Conservation (phyloP, 2,329 filamentous ascomycete species). For the Cytospora piceae region DNA sequence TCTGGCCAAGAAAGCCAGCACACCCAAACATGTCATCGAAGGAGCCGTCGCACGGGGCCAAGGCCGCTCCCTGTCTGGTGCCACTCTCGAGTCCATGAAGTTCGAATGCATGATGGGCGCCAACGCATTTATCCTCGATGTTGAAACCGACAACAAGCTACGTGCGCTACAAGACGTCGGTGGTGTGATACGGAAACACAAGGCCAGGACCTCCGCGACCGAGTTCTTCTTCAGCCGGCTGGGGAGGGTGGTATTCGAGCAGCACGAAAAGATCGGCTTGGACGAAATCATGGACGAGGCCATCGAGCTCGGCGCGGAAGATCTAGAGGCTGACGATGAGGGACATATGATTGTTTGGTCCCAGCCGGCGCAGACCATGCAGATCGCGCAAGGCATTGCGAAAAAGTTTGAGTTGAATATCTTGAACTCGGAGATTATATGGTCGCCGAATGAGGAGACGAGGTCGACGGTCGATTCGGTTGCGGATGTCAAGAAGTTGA, state of each 20-base stretch:
- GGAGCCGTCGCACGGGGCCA: constrained; percentile 86
- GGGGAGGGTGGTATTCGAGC: constrained; percentile 73
- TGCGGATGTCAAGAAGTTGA: constrained; percentile 59
- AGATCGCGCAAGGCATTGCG: constrained; percentile 66
- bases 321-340: constrained; percentile 70
- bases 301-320: constrained; percentile 81
- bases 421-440: constrained; percentile 78
- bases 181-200: constrained; percentile 69
- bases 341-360: constrained; percentile 73
- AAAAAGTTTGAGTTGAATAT: constrained; percentile 68
- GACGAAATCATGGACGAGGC: constrained; percentile 79
- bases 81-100: constrained; percentile 74
- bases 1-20: constrained; percentile 80
- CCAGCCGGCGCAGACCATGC: constrained; percentile 65
- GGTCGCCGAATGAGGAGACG: constrained; percentile 81
- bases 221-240: constrained; percentile 84
- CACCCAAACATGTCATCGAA: constrained; percentile 85
- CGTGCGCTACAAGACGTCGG: constrained; percentile 76
- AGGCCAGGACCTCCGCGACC: constrained; percentile 72
- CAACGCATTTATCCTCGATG: constrained; percentile 80
- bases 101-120: constrained; percentile 82
- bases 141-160: constrained; percentile 80
- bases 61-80: constrained; percentile 75
- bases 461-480: constrained; percentile 64
- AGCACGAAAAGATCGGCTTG: constrained; percentile 57